Evolutionary conservation across 495 filamentous ascomycete genomes (phyloP).

Genomic region (Hyaloscypha bicolor): DNA sequence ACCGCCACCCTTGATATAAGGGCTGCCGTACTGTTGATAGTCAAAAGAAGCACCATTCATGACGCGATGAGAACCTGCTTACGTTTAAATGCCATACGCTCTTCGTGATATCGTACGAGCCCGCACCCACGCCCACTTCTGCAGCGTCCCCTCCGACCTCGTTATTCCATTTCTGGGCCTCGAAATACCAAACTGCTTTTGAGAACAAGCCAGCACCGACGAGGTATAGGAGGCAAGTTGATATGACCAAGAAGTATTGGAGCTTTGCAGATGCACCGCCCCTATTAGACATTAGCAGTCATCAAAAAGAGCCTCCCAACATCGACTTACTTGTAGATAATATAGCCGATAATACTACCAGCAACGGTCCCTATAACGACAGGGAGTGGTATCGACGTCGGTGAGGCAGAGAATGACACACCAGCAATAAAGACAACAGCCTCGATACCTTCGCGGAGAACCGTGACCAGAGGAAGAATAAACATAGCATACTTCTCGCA

Average conservation of each 20-base stretch:
- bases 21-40: slow-evolving; percentile 68
- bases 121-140: slow-evolving; percentile 75
- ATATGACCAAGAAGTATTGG: slow-evolving; percentile 78
- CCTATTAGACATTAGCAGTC: slow-evolving; percentile 33
- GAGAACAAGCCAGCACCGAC: slow-evolving; percentile 86
- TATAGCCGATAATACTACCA: slow-evolving; percentile 64
- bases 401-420: slow-evolving; percentile 72
- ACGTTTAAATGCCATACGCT: slow-evolving; percentile 93
- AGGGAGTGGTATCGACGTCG: slow-evolving; percentile 71
- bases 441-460: slow-evolving; percentile 82
- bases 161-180: slow-evolving; percentile 66
- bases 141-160: slow-evolving; percentile 70
- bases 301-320: neutral
- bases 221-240: slow-evolving; percentile 83
- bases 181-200: slow-evolving; percentile 71
- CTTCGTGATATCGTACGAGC: slow-evolving; percentile 82
- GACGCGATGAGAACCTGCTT: slow-evolving; percentile 36
- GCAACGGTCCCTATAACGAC: slow-evolving; percentile 68
- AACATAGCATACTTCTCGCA: slow-evolving; percentile 82
- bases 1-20: slow-evolving; percentile 67
- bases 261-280: slow-evolving; percentile 60
- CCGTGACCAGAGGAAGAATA: slow-evolving; percentile 77
- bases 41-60: neutral
- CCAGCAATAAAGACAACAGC: slow-evolving; percentile 82
- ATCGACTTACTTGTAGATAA: slow-evolving; percentile 72